phyloP scores from a whole-genome alignment of 23 red algal species.

The Cyanidioschyzon merolae region DNA sequence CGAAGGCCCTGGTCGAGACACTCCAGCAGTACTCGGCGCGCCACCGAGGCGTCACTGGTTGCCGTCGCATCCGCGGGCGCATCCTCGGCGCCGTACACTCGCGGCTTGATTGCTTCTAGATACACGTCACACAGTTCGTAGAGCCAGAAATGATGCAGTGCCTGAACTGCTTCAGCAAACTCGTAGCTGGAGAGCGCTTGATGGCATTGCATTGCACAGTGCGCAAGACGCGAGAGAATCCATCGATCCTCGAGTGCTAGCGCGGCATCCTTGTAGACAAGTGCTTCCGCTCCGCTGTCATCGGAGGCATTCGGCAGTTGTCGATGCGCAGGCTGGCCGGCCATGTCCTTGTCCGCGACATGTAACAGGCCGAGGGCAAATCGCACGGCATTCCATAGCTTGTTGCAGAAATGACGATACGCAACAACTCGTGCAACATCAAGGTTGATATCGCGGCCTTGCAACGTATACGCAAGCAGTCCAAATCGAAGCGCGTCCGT shows the following conservation, averaged over 20 bases:
- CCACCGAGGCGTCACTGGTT: constrained; percentile 7
- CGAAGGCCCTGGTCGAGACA: constrained; percentile 72
- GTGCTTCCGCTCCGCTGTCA: background rate
- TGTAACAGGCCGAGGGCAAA: constrained; percentile 78
- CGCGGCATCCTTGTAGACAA: background rate
- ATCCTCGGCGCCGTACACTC: constrained; percentile 37
- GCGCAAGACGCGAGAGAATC: constrained; percentile 59
- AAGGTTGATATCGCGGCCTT: constrained; percentile 87
- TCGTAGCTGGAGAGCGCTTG: constrained; percentile 40
- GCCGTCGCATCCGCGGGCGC: constrained; percentile 2
- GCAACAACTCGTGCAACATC: constrained; percentile 78
- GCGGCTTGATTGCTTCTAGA: constrained; percentile 77
- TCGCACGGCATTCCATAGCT: constrained; percentile 92
- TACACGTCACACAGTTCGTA: constrained; percentile 88
- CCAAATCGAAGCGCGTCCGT: constrained; percentile 92
- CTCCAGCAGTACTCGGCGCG: constrained; percentile 59
- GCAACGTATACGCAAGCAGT: constrained; percentile 78
- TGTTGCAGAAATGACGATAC: constrained; percentile 96
- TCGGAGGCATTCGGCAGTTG: constrained; percentile 15
- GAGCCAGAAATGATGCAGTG: constrained; percentile 79
- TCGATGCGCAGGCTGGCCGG: background rate
- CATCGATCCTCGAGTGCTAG: constrained; percentile 39
- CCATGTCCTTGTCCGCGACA: constrained; percentile 20
- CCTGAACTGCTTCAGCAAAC: constrained; percentile 54
- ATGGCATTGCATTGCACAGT: constrained; percentile 26